Base-by-base conservation (phyloP, 352 stramenopile genomes). In the Globisporangium megalacanthum region DNA sequence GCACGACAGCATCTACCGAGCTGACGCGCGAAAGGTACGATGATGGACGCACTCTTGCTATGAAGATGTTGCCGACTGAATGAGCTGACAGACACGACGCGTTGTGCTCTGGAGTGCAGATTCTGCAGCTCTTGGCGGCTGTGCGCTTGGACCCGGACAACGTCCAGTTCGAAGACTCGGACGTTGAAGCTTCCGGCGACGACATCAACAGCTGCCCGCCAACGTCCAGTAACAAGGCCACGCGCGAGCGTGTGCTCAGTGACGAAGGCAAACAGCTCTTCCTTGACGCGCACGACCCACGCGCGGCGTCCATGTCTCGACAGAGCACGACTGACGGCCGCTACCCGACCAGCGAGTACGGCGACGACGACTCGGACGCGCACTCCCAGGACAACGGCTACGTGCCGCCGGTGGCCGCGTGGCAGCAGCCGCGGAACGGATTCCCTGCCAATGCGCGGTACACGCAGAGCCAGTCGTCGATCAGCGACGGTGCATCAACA, bases 221-320 rank as follows among this genome's bases (percentile, higher is more conserved):
- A 20, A 94, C 78, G 13, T 78, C 75, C 11, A 90, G 83, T 51
- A 77, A 90, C 58, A 74, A 76, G n/a, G 75, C 75, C 45, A 68
- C 65, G 4, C 74, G 83, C 33, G 74, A 92, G 46, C 81, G 82
- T 3, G 83, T 88, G 13, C 73, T 95, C 19, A 95, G 86, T 50
- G 77, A 90, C 33, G 86, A 95, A 77, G 85, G 85, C 60, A 93
- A 93, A 62, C 76, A 79, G n/a, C 58, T 94, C 4, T 92, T 91
- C 56, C 63, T 90, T 13, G 63, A 73, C 35, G 77, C 76, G 13
- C 70, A 95, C 70, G 1, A 66, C 61, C 45, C 68, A 61, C 25
- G 60, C 54, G n/a, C 58, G 6, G 19, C 17, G 7, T 22, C 68
- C 19, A 69, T 41, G 7, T 63, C 48, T 52, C 56, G 66, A 44